Base-by-base conservation (phyloP, 1,139 yeast species). In the Magnusiomyces magnusii region DNA sequence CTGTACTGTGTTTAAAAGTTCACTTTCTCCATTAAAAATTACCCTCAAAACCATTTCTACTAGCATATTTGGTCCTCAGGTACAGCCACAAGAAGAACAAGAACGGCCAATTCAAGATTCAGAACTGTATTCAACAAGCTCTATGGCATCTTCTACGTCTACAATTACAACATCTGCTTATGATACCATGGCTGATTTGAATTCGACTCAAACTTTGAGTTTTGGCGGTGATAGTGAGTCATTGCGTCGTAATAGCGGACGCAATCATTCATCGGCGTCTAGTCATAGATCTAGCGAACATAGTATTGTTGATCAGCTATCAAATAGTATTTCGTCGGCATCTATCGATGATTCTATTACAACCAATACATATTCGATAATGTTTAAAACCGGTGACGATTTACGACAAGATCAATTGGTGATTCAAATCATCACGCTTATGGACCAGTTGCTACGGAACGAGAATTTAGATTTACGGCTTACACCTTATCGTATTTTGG, bases 361-460 rank as follows among this genome's bases (percentile, higher is more conserved):
- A 19, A 87, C 86, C 0, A 73, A 70, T 1, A 78, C 77, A 56
- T 95, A 91, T 71, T 84, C 96, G 2, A 74, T 93, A 52, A 93
- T 95, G 87, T 91, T 91, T 74, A 95, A 95, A 71, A 87, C 88
- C 55, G 99, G 99, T 1, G 99, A 95, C 73, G 99, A 95, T 70
- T 76, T 95, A 57, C 78, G 98, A 61, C 99, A 95, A 71, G 99
- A 95, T 75, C 99, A 95, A 71, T 80, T 95, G 65, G 96, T 93
- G 27, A 88, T 91, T 57, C 99, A 95, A 71, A 89, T 95, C 61
- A 88, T 95, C 58, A 82, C 87, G 58, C 76, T 95, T 60, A 93
- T 95, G 97, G 97, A 93, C 71, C 91, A 85, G 68, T 79, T 95
- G 56, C 75, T 95, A 59, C 84, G 87, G 64, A 89, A 89, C 69